Evolutionary conservation across 129 eudicot genomes (phyloP), one percentile per base, ranked within the genome.

Genomic region (Chrysanthemum seticuspe): DNA sequence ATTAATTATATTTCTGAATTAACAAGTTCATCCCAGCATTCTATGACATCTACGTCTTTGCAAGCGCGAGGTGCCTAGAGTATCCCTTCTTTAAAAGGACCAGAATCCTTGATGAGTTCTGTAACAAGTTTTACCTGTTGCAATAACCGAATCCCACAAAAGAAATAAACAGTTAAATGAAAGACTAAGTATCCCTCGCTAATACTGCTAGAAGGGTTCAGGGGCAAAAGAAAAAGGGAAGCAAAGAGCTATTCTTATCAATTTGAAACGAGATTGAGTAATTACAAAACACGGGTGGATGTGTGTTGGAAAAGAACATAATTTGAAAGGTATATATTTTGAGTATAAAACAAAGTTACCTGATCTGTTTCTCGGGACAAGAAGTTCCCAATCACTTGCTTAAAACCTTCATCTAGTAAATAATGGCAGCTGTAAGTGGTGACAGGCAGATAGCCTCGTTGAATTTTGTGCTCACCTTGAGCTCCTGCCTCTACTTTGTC

Each of bases 401-500:
- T 78, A 81, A 81, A 95, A 67, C 81, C 96, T 83, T 86, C 94
- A 75, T 95, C 96, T 18, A 88, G 75, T 60, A 95, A 78, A 82
- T 88, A 90, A 77, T 95, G 99, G 69, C 88, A 84, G 88, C 99
- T 95, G 77, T 94, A 90, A 57, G 98, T 94, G 55, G 92, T 73
- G 58, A 86, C 97, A 0, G 98, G 98, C 31, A 90, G 71, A 75
- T 94, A 94, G 15, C 98, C 98, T 65, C 98, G 82, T 65, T 94
- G 96, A 72, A 94, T 88, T 80, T 94, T 94, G 75, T 94, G 98
- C 82, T 94, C 98, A 9, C 98, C 98, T 76, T 95, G 99, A 72
- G 99, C 99, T 83, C 99, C 99, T 58, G 99, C 99, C 84, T 95
- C 99, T 75, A 95, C 99, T 78, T 75, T 90, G 65, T 78, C 77